Evolutionary conservation across 2,329 filamentous ascomycete species (phyloP).

Genomic region (Rhynchosporium agropyri): DNA sequence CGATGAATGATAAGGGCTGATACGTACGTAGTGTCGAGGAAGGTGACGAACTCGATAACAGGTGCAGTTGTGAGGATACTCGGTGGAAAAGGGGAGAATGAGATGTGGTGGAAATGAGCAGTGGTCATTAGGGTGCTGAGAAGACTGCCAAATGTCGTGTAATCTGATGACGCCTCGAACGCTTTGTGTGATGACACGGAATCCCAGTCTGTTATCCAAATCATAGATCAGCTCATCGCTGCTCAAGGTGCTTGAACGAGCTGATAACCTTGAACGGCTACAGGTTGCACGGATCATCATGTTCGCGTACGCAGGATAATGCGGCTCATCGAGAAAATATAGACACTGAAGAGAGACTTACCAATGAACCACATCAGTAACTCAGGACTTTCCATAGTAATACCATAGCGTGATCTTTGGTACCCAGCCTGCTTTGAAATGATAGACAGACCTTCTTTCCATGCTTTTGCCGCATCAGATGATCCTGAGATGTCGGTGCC

Average conservation of each 20-base stretch:
- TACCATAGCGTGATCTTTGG: constrained; percentile 44
- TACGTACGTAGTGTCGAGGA: constrained; percentile 21
- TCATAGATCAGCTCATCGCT: too few species aligned
- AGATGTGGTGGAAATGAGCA: constrained; percentile 29
- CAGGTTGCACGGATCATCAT: too few species aligned
- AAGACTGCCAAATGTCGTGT: constrained; percentile 43
- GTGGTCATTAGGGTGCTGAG: constrained; percentile 21
- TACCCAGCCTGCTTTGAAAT: constrained; percentile 44
- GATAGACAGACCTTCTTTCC: constrained; percentile 42
- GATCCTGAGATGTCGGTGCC: constrained; percentile 40
- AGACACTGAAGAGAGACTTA: constrained; percentile 28
- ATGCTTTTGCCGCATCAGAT: constrained; percentile 37
- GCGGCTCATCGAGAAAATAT: background rate
- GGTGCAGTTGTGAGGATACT: constrained; percentile 26
- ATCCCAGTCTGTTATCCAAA: constrained; percentile 47
- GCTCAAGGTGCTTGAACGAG: too few species aligned
- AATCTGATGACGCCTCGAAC: constrained; percentile 45
- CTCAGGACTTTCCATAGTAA: constrained; percentile 45
- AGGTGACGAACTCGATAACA: constrained; percentile 31
- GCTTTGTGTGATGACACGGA: constrained; percentile 44
- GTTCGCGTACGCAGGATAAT: background rate
- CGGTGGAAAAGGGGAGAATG: constrained; percentile 14
- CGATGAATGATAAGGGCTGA: too few species aligned
- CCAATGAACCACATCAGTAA: constrained; percentile 46
- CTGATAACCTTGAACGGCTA: too few species aligned